Base-by-base conservation (phyloP, 2,329 filamentous ascomycete genomes). In the Alternaria gansuensis region DNA sequence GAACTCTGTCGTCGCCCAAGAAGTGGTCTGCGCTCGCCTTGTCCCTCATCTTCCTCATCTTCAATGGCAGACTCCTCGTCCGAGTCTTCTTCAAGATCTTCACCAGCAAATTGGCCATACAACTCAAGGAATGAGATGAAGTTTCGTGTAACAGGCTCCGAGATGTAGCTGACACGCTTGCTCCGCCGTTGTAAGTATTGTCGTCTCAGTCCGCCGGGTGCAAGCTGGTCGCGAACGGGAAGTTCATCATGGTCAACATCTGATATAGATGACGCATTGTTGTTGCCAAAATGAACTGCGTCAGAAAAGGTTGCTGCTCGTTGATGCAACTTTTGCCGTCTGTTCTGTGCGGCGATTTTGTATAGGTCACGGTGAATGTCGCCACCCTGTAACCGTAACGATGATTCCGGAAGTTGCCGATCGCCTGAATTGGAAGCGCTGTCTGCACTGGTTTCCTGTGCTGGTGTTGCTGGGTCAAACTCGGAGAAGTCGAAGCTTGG, bases 321-420 rank as follows among this genome's bases (percentile, higher is more conserved):
- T 69, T 86, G 80, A 65, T 79, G 81, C 74, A 77, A 51, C 55
- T 74, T 75, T 11, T 78, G 75, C 37, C 76, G 73, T 68, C 70
- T 84, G 75, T 74, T 78, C 37, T 86, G 82, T 14, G 87, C 86
- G 61, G 88, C 87, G 67, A 92, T 87, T 72, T 87, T 90, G 83
- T 90, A 93, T 33, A 93, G 84, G 68, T 91, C 89, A 33, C 90
- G 87, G 73, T 93, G 90, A 23, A 93, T 89, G 69, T 93, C 90
- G 39, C 90, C 90, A 51, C 90, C 90, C 70, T 90, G 90, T 3
- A 93, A 82, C 58, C 82, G 86, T 52, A 93, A 80, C 0, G 90
- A 93, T 2, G 89, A 92, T 59, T 89, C 85, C 43, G 77, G 75
- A 24, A 41, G 57, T 23, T 64, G 59, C 7, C 71, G 68, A 9